phyloP scores from a whole-genome alignment of 257 asterid genomes.

The Parsonsia alboflavescens region DNA sequence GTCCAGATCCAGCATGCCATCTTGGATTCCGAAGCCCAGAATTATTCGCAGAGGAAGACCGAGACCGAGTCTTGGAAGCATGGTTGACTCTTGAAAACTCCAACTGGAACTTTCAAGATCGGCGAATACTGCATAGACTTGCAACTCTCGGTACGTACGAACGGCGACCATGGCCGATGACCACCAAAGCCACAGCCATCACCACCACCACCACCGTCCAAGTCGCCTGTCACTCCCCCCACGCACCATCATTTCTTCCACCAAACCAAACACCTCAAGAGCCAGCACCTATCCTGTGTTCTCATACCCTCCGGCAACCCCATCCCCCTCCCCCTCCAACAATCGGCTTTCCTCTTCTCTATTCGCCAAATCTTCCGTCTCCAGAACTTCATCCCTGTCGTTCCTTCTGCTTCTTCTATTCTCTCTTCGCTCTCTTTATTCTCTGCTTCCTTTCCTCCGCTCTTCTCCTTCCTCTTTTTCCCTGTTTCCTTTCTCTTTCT shows the following conservation, averaged over 20 bases:
- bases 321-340: conserved; percentile 85
- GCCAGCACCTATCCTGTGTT: conserved; percentile 28
- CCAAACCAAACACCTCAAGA: conserved; percentile 35
- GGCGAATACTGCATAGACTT: neutral
- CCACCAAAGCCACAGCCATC: neutral
- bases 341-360: conserved; percentile 37
- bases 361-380: conserved; percentile 27
- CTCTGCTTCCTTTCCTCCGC: conserved; percentile 80
- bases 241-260: conserved; percentile 31
- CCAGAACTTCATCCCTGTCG: conserved; percentile 32
- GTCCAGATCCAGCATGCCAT: no score
- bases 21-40: neutral
- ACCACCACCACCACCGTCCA: conserved; percentile 52
- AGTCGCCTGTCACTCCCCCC: conserved; percentile 63
- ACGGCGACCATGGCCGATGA: conserved; percentile 7
- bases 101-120: neutral
- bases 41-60: neutral
- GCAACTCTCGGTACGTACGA: neutral
- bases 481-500: conserved; percentile 77
- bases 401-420: conserved; percentile 60
- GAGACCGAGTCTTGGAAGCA: neutral
- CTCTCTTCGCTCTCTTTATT: conserved; percentile 88
- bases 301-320: conserved; percentile 60
- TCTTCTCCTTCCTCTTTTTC: conserved; percentile 78
- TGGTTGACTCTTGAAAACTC: neutral